Evolutionary conservation across 805 yeast genomes (phyloP).

Genomic region (Blastobotrys attinorum): DNA sequence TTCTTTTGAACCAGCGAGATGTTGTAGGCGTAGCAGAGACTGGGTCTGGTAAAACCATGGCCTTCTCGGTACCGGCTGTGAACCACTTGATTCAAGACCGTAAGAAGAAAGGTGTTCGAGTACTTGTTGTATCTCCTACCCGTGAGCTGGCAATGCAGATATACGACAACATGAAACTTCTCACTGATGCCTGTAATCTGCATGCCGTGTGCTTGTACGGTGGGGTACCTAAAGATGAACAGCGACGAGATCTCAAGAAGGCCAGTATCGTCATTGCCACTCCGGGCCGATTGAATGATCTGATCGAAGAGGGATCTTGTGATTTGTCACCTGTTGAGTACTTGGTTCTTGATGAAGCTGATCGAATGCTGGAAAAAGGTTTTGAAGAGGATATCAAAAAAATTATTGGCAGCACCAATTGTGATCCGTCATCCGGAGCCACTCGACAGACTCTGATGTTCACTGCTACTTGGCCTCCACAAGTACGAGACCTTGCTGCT

Average conservation of each 20-base stretch:
- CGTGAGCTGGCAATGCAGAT: slow-evolving; percentile 96
- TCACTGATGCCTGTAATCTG: slow-evolving; percentile 54
- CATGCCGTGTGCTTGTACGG: slow-evolving; percentile 86
- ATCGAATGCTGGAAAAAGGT: slow-evolving; percentile 97
- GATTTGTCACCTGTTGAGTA: slow-evolving; percentile 61
- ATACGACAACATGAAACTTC: slow-evolving; percentile 64
- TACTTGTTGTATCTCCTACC: slow-evolving; percentile 88
- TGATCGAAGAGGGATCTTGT: slow-evolving; percentile 80
- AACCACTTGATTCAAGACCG: slow-evolving; percentile 46
- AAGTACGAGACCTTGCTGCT: slow-evolving; percentile 85
- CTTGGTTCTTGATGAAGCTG: slow-evolving; percentile 94
- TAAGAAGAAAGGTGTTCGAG: slow-evolving; percentile 47
- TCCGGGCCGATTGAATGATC: slow-evolving; percentile 93
- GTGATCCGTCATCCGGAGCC: slow-evolving; percentile 26
- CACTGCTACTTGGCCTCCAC: slow-evolving; percentile 99
- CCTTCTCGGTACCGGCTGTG: slow-evolving; percentile 96
- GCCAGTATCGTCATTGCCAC: slow-evolving; percentile 83
- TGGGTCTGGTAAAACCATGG: slow-evolving; percentile 96
- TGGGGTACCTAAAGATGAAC: slow-evolving; percentile 95
- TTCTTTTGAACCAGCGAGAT: slow-evolving; percentile 65
- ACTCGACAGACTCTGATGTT: slow-evolving; percentile 90
- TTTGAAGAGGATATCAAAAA: slow-evolving; percentile 92
- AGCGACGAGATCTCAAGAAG: slow-evolving; percentile 55
- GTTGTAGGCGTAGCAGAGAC: slow-evolving; percentile 98
- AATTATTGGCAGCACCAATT: slow-evolving; percentile 57